A percentile compares a stretch with the other conserved stretches of the same genome.
phyloP scores from a whole-genome alignment of 148 eudicot species.

The Rhododendron mucronatum region DNA sequence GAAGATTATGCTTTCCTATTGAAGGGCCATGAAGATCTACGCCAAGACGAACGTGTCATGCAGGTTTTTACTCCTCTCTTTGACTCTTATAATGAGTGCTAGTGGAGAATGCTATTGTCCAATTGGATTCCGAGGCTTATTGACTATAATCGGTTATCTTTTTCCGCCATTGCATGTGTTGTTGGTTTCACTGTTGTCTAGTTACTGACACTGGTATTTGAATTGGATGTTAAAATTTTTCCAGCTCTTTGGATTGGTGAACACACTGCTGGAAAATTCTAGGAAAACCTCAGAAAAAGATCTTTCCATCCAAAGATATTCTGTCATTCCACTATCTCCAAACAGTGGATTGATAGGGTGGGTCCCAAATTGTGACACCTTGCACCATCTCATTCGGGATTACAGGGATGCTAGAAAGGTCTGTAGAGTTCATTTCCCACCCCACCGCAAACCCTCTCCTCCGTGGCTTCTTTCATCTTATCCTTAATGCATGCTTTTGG shows the following conservation, averaged over 20 bases:
- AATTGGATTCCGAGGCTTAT: neutral
- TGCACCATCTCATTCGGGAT: conserved; percentile 93
- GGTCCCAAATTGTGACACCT: conserved; percentile 97
- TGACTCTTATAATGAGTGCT: neutral
- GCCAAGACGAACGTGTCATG: conserved; percentile 99
- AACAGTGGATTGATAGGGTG: conserved; percentile 99
- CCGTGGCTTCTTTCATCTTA: neutral
- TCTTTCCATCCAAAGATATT: conserved; percentile 82
- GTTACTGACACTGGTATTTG: neutral
- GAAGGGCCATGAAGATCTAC: conserved; percentile 97
- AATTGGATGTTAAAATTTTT: neutral
- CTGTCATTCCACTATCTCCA: conserved; percentile 90
- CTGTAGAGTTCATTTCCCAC: conserved; percentile 11
- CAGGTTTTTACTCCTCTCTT: conserved; percentile 47
- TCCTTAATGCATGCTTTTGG: conserved; percentile 16
- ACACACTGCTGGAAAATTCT: conserved; percentile 87
- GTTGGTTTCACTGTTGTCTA: neutral
- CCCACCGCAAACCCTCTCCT: neutral
- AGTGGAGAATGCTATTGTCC: neutral
- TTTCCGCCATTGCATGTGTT: neutral
- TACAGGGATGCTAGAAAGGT: conserved; percentile 98
- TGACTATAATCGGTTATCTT: neutral
- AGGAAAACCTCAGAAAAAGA: conserved; percentile 92
- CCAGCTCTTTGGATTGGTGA: conserved; percentile 96
- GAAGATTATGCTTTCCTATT: conserved; percentile 93